Evolutionary conservation across 176 grass and related monocot species (phyloP), one percentile per base, ranked within the genome.

Genomic region (Canna indica): DNA sequence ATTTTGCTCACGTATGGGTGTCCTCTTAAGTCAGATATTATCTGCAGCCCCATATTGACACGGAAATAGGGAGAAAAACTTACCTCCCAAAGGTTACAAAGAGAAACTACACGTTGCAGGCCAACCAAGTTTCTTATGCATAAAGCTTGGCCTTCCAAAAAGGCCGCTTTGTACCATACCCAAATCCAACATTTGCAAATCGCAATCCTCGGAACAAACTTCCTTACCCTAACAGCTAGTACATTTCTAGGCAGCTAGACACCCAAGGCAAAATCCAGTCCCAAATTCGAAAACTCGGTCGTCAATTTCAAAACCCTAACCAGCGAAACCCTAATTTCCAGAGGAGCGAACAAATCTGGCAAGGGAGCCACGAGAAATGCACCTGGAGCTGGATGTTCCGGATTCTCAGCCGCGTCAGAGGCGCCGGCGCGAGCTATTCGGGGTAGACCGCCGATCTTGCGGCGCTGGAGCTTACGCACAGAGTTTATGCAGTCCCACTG

Each of bases 321-420:
- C 29, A 64, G 50, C 16, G 31, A 35, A 64, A 26, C 63, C 33
- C 33, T 38, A 66, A 66, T 38, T 39, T 39, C 35, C 34, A 66
- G 3, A 11, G 34, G 9, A 30, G 22, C 17, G 4, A 2, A 18
- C 1, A 38, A 0, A 66, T 38, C 2, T 3, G 18, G 33, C 1
- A n/a, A 22, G 3, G 17, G 38, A 20, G 1, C 48, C 45, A 1
- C 4, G 13, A 9, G 20, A 31, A 20, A 67, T 6, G 20, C 18
- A 91, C 94, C 89, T 99, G 86, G 61, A 99, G 86, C 59, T 81
- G 86, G 75, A 99, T 87, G 81, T 99, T 99, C 28, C 86, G 74
- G 78, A 99, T 87, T 77, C 80, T 99, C 89, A 39, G 86, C 86
- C 27, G 85, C 86, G 61, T 79, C 76, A 32, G 89, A 82, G 20